Percentiles rank a stretch among this genome's conserved stretches.
These are phyloP conservation scores for Bruguiera gymnorhiza DNA, from an alignment of 345 rosid genomes.

Conservation along the genomic window DNA sequence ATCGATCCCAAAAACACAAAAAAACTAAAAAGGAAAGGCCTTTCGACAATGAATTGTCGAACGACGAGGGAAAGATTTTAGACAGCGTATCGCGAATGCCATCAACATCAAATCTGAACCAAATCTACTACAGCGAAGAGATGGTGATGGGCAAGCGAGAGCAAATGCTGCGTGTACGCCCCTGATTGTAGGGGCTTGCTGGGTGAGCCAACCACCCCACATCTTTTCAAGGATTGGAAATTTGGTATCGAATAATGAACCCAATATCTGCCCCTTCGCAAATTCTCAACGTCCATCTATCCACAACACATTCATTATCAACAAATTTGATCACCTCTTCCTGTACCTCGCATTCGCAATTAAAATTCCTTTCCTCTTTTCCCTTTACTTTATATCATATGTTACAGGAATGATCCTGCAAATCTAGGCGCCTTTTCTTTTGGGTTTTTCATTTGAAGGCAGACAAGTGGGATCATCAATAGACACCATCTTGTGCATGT, in stretches of 20 bases:
- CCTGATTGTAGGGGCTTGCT: not conserved
- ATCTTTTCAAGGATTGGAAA: constrained; percentile 10
- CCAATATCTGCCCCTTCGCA: not conserved
- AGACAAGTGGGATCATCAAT: too few relatives aligned
- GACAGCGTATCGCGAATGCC: not conserved
- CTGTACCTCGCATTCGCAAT: too few relatives aligned
- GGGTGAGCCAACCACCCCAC: constrained; percentile 13
- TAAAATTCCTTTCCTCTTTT: not conserved
- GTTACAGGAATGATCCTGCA: too few relatives aligned
- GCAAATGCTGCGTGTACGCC: constrained; percentile 15
- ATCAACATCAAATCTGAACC: constrained; percentile 33
- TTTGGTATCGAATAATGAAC: constrained; percentile 11
- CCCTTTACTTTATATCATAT: not conserved
- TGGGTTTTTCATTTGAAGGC: too few relatives aligned
- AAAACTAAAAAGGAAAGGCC: not conserved
- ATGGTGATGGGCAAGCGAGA: constrained; percentile 11
- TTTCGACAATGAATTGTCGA: not conserved
- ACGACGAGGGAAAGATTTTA: not conserved
- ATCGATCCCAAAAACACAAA: not conserved
- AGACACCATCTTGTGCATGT: too few relatives aligned
- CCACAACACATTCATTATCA: constrained; percentile 1
- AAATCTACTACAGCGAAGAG: constrained; percentile 32
- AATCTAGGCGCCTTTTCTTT: too few relatives aligned
- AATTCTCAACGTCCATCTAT: not conserved
- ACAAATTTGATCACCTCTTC: not conserved